Percentiles rank a stretch among this genome's conserved stretches.
Evolutionary conservation across 2,329 filamentous ascomycete species (phyloP).

Genomic region (Thermothelomyces thermophilus): DNA sequence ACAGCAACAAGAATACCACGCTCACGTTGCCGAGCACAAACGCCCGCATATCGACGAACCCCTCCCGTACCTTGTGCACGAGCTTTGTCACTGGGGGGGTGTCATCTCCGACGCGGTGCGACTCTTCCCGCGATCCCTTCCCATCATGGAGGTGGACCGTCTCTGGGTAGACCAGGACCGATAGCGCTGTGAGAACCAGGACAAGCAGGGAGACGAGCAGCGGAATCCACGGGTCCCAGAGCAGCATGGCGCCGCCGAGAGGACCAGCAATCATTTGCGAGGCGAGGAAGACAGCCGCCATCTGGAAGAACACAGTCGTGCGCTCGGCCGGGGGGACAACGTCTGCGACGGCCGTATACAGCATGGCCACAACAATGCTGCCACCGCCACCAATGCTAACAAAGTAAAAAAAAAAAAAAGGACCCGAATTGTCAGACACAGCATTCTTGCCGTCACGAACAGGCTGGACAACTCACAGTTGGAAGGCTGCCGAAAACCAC

Average conservation of each 20-base stretch:
- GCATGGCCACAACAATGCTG: conserved; percentile 36
- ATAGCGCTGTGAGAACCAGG: conserved; percentile 26
- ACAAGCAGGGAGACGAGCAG: conserved; percentile 32
- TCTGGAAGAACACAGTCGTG: conserved; percentile 37
- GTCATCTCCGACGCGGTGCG: neutral
- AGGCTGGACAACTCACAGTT: conserved; percentile 28
- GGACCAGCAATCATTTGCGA: conserved; percentile 37
- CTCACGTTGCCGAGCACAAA: conserved; percentile 36
- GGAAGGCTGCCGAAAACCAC: conserved; percentile 30
- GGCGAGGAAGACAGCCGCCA: conserved; percentile 33
- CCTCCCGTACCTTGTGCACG: conserved; percentile 21
- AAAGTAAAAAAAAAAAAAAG: neutral
- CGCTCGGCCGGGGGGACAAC: conserved; percentile 32
- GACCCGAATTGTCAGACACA: too few species aligned
- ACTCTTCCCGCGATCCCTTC: neutral
- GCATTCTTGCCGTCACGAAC: too few species aligned
- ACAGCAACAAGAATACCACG: conserved; percentile 34
- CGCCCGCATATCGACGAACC: conserved; percentile 32
- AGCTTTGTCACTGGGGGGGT: conserved; percentile 14
- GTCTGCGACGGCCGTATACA: conserved; percentile 41
- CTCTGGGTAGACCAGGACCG: conserved; percentile 36
- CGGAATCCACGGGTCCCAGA: conserved; percentile 35
- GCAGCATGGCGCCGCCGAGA: conserved; percentile 36
- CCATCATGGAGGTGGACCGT: conserved; percentile 32
- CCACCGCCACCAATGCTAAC: conserved; percentile 35